Evolutionary conservation across 2,329 filamentous ascomycete species (phyloP).

Genomic region (Fusarium paranaense): DNA sequence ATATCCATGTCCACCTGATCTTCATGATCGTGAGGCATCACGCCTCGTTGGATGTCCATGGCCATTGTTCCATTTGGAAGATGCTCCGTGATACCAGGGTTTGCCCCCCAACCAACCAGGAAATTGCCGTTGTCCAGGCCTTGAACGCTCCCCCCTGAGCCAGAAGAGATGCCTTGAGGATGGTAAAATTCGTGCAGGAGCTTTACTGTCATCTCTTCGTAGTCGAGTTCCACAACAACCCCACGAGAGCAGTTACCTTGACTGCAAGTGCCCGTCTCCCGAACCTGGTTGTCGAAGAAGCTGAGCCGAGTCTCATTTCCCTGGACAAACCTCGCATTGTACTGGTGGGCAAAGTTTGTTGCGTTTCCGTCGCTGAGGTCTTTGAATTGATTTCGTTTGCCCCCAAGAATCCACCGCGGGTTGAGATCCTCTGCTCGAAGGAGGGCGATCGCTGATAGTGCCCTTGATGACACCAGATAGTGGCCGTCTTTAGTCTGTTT

Average conservation of each 20-base stretch:
- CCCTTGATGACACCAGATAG: constrained; percentile 50
- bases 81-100: constrained; percentile 61
- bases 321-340: constrained; percentile 60
- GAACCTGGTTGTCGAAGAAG: constrained; percentile 63
- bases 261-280: constrained; percentile 24
- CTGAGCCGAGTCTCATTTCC: constrained; percentile 61
- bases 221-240: constrained; percentile 56
- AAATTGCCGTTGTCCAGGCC: constrained; percentile 64
- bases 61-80: constrained; percentile 41
- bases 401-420: constrained; percentile 51
- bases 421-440: constrained; percentile 44
- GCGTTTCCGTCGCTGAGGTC: constrained; percentile 49
- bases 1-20: constrained; percentile 22
- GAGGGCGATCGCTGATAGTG: constrained; percentile 46
- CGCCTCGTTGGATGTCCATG: constrained; percentile 55
- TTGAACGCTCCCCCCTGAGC: constrained; percentile 63
- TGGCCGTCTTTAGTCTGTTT: constrained; percentile 43
- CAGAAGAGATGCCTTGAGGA: constrained; percentile 61
- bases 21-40: constrained; percentile 53
- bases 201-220: constrained; percentile 58
- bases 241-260: constrained; percentile 37
- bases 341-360: constrained; percentile 56
- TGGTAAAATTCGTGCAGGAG: constrained; percentile 62
- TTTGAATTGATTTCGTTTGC: constrained; percentile 47
- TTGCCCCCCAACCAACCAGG: constrained; percentile 68